Conservation (phyloP, 2,329 filamentous ascomycete genomes). For the Trichoderma cornu-damae region DNA sequence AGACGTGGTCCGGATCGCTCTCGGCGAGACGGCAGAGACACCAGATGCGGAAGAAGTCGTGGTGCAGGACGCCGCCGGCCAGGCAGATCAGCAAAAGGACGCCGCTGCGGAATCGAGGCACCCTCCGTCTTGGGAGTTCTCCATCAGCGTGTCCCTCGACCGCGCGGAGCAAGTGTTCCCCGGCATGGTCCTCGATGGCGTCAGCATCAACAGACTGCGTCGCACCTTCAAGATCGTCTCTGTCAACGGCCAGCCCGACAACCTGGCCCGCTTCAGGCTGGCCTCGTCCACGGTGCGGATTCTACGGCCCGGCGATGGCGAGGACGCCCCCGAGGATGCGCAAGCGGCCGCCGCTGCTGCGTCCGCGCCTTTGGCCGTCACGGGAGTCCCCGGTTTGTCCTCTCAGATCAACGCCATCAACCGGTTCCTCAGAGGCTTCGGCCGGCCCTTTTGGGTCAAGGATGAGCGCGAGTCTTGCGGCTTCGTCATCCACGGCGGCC, state of each 20-base stretch:
- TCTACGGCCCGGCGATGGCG: conserved; percentile 28
- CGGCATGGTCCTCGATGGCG: conserved; percentile 64
- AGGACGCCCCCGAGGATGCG: conserved; percentile 13
- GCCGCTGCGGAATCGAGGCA: conserved; percentile 23
- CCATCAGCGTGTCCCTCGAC: conserved; percentile 36
- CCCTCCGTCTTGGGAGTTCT: conserved; percentile 34
- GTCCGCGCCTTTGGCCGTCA: conserved; percentile 40
- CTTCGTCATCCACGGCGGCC: conserved; percentile 72
- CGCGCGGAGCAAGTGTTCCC: conserved; percentile 64
- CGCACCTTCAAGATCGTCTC: conserved; percentile 49
- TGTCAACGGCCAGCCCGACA: conserved; percentile 49
- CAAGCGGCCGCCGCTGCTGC: background rate
- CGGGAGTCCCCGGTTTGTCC: conserved; percentile 62
- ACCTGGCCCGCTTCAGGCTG: conserved; percentile 42
- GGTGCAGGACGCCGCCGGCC: conserved; percentile 50
- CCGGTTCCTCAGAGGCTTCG: conserved; percentile 55
- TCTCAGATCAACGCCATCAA: conserved; percentile 63
- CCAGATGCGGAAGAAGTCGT: conserved; percentile 54
- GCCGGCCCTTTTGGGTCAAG: conserved; percentile 31
- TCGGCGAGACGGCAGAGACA: conserved; percentile 45
- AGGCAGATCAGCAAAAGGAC: conserved; percentile 29
- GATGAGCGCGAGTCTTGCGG: conserved; percentile 44
- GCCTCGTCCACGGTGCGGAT: conserved; percentile 37
- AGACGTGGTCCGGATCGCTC: conserved; percentile 56
- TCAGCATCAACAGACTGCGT: conserved; percentile 33